Percentiles rank a stretch among this genome's conserved stretches.
phyloP scores from a whole-genome alignment of 2,329 filamentous ascomycete genomes.

The Rhynchosporium graminicola region DNA sequence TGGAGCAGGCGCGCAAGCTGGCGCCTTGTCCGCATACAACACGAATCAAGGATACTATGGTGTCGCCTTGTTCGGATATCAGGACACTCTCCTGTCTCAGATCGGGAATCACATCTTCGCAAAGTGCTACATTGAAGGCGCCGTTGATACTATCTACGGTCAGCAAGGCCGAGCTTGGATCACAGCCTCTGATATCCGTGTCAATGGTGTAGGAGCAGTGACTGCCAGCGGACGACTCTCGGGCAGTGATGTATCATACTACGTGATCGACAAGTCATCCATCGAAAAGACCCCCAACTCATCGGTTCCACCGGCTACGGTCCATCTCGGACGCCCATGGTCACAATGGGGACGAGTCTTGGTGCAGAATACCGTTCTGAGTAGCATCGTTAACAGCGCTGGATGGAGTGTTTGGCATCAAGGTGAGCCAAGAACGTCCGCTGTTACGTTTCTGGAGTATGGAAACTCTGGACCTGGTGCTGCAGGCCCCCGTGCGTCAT shows the following conservation, averaged over 20 bases:
- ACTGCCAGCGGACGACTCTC: slow-evolving; percentile 48
- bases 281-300: slow-evolving; percentile 46
- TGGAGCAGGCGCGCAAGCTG: slow-evolving; percentile 51
- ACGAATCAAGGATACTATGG: slow-evolving; percentile 58
- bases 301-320: slow-evolving; percentile 43
- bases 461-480: slow-evolving; percentile 54
- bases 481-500: slow-evolving; percentile 50
- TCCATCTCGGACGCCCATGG: slow-evolving; percentile 57
- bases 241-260: slow-evolving; percentile 47
- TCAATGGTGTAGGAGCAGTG: slow-evolving; percentile 48
- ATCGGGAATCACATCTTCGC: slow-evolving; percentile 57
- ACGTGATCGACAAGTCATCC: slow-evolving; percentile 56
- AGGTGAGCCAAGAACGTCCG: slow-evolving; percentile 45
- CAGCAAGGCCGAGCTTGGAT: slow-evolving; percentile 54
- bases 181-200: slow-evolving; percentile 49
- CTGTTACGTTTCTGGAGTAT: slow-evolving; percentile 55
- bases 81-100: slow-evolving; percentile 55
- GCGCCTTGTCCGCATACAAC: slow-evolving; percentile 54
- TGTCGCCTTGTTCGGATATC: slow-evolving; percentile 55
- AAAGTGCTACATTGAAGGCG: slow-evolving; percentile 57
- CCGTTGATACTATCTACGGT: slow-evolving; percentile 62
- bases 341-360: slow-evolving; percentile 51
- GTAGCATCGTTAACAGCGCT: slow-evolving; percentile 50
- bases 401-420: slow-evolving; percentile 54
- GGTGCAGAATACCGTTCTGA: slow-evolving; percentile 51